Base-by-base conservation (phyloP, 192 early-diverging fungal species). In the Kappamyces sp. region DNA sequence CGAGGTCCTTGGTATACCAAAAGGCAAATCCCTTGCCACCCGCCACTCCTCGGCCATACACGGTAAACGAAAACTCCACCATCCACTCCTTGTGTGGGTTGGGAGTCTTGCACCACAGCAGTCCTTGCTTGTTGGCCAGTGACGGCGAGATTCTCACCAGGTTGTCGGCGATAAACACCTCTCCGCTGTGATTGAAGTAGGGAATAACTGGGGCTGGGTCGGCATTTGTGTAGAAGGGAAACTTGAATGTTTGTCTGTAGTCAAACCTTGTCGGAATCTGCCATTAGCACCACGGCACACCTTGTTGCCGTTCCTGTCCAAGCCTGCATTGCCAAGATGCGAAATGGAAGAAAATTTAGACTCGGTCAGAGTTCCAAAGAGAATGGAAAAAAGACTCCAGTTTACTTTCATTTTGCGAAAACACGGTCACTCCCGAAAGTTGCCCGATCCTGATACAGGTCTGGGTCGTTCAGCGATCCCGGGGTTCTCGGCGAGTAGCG, bases 11-110 rank as follows among this genome's bases (percentile, higher is more conserved):
- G 0, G 86, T 79, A 59, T 92, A 92, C 90, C 90, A 92, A 50
- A 92, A 80, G 30, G 86, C 90, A 3, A 92, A 52, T 0, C 90
- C 90, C 32, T 84, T 73, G 15, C 86, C 88, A 32, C 90, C 90
- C 33, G 73, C 57, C 40, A 72, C 62, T 29, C 72, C 69, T 6
- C 72, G 72, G 4, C 90, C 90, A 34, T 53, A 68, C 5, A 84
- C 76, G 14, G 54, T 65, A 60, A 90, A 78, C 6, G 79, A 60
- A 48, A 90, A 69, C 40, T 84, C 74, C 22, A 84, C 79, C 51
- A 86, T 75, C 88, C 88, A 92, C 41, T 87, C 80, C 60, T 73
- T 66, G 72, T 90, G 67, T 9, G 66, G 48, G 50, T 90, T 90
- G 0, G 79, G 70, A 0, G 61, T 39, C 2, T 51, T 60, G 4